Evolutionary conservation across 495 filamentous ascomycete species (phyloP), one percentile per base, ranked within the genome.

Genomic region (Friedmanniomyces endolithicus): DNA sequence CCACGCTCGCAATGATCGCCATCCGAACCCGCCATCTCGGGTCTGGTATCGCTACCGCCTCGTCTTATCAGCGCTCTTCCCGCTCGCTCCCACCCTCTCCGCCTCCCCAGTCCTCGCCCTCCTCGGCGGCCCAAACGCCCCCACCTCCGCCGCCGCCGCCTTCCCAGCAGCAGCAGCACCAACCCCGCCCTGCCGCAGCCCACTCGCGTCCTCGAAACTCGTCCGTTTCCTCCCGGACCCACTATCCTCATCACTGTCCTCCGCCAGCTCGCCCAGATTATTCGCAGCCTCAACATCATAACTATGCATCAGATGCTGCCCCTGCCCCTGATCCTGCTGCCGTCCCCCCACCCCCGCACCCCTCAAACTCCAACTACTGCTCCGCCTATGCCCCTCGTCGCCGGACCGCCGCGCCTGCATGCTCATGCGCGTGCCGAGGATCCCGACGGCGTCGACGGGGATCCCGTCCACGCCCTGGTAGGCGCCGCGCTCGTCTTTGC

Each of bases 381-480:
- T 77, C 23, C 72, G 69, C 25, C 73, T 69, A 58, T 76, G 75
- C 24, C 51, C 34, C 1, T 54, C 31, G 41, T 81, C 78, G 39
- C 65, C 71, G 68, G 82, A 87, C 44, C 94, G 76, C 50, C 89
- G 75, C 34, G 85, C 73, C 63, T 98, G 94, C 92, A 98, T 96
- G 59, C 85, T 90, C 47, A 86, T 78, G 52, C 92, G 80, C 17
- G 94, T 96, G 62, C 88, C 84, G 55, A 89, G 76, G 58, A 86
- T 84, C n/a, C 86, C 83, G 58, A 98, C 81, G 55, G 82, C 87
- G 65, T 98, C 92, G 20, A 88, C 95, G 16, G 90, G 92, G 16
- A 90, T 84, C 25, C 80, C 86, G 64, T 94, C 85, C 35, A 76
- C 70, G 41, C 79, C 78, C 53, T 72, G 71, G 47, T 60, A 58